Evolutionary conservation across 148 eudicot species (phyloP).

Genomic region (Beta vulgaris): DNA sequence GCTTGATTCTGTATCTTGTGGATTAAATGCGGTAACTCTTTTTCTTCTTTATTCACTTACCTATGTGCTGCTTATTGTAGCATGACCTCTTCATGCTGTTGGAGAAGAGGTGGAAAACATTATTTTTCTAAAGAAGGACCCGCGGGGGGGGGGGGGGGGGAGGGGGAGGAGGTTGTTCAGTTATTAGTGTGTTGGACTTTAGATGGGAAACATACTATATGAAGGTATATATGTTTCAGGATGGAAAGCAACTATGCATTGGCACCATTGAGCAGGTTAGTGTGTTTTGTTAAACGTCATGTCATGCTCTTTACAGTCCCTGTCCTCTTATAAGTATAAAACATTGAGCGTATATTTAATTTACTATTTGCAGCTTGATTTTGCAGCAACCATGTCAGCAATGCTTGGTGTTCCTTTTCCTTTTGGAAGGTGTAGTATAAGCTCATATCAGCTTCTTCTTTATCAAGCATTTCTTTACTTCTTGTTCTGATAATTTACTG

Average conservation of each 20-base stretch:
- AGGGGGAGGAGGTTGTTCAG: not conserved
- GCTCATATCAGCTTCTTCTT: conserved; percentile 20
- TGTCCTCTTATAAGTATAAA: not conserved
- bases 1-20: conserved; percentile 63
- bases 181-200: conserved; percentile 3
- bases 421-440: conserved; percentile 87
- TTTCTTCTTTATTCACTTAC: conserved; percentile 16
- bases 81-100: conserved; percentile 10
- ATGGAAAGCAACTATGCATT: conserved; percentile 60
- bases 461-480: not conserved
- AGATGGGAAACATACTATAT: not conserved
- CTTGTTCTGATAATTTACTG: not conserved
- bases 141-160: not conserved
- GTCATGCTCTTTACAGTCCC: not conserved
- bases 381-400: conserved; percentile 85
- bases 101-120: not conserved
- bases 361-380: conserved; percentile 82
- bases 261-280: conserved; percentile 82
- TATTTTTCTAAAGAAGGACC: no score
- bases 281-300: not conserved
- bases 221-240: conserved; percentile 41
- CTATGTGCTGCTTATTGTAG: no score
- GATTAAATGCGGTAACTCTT: conserved; percentile 57
- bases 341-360: conserved; percentile 22
- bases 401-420: conserved; percentile 96